A percentile compares a stretch with the other conserved stretches of the same genome.
These are phyloP conservation scores for Mycena galopus DNA, from an alignment of 768 basidiomycete genomes.

Conservation along the genomic window DNA sequence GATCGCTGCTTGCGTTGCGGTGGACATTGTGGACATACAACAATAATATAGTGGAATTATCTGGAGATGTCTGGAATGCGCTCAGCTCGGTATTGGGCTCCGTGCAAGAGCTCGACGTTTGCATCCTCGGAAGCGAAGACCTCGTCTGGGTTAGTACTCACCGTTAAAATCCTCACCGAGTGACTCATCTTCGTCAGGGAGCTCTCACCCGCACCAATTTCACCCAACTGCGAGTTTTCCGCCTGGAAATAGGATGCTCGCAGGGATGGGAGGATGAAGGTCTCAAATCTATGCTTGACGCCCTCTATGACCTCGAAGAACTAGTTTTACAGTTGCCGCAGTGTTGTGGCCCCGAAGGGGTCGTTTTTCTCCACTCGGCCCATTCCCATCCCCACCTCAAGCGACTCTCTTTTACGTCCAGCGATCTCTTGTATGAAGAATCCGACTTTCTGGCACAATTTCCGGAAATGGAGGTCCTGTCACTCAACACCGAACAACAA, in stretches of 20 bases:
- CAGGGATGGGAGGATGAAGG: neutral
- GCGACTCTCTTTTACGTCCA: neutral
- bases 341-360: neutral
- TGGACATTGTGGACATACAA: neutral
- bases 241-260: neutral
- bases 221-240: neutral
- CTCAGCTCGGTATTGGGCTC: neutral
- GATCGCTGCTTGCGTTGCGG: neutral
- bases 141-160: neutral
- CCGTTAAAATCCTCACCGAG: neutral
- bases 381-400: slow-evolving; percentile 11
- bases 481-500: neutral
- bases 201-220: neutral
- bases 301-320: slow-evolving; percentile 3
- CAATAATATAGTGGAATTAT: neutral
- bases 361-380: neutral
- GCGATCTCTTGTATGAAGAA: neutral
- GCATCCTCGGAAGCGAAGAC: neutral
- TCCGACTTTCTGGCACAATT: neutral
- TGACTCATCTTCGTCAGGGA: neutral
- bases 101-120: neutral
- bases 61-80: neutral
- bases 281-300: neutral
- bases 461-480: neutral
- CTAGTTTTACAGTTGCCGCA: neutral